A percentile compares a stretch with the other conserved stretches of the same genome.
Conservation (phyloP, 495 filamentous ascomycete genomes). For the Hyphodiscus hymeniophilus region DNA sequence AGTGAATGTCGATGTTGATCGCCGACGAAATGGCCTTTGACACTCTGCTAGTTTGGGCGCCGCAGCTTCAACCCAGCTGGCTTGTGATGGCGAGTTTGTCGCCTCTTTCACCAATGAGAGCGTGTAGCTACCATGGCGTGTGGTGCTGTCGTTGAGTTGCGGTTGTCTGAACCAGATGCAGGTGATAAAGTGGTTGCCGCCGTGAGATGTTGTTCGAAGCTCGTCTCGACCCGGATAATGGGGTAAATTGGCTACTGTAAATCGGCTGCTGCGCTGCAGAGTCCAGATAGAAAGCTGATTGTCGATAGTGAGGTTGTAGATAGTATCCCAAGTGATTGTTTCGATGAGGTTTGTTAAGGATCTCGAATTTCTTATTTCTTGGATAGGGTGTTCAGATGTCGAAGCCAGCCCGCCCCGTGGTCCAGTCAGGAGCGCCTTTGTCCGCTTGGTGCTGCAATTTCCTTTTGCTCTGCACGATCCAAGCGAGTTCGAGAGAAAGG, state of each 20-base stretch:
- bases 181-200: background rate
- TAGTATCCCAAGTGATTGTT: no score
- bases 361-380: no score
- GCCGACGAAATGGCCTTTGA: background rate
- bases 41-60: background rate
- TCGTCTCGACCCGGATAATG: background rate
- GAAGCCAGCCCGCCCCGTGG: no score
- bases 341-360: no score
- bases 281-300: no score
- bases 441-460: no score
- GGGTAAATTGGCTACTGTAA: background rate
- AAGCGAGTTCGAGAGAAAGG: no score
- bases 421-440: no score
- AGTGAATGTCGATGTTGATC: conserved; percentile 5
- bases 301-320: no score
- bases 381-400: no score
- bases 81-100: conserved; percentile 21
- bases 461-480: no score
- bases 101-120: conserved; percentile 23
- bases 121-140: conserved; percentile 21
- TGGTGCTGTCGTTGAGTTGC: conserved; percentile 9
- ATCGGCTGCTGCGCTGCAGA: no score
- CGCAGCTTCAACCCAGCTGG: conserved; percentile 7
- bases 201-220: background rate
- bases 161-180: background rate